These are phyloP conservation scores for Xylariales sp. DNA, from an alignment of 2,329 filamentous ascomycete species.

Conservation along the genomic window DNA sequence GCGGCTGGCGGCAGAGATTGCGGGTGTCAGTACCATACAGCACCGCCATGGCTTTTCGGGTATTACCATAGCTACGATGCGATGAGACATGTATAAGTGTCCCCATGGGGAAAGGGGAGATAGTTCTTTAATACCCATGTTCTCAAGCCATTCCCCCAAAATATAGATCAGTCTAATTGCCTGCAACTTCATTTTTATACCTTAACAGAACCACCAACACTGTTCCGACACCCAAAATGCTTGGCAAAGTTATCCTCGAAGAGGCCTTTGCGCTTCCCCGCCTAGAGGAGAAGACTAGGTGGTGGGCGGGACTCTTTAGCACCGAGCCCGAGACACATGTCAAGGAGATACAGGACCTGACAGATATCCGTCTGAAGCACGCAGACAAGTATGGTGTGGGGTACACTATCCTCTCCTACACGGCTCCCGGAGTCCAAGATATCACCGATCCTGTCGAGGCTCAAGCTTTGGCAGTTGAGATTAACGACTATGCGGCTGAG, in stretches of 20 bases:
- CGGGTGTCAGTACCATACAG: too few relatives aligned
- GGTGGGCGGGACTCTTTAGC: slow-evolving; percentile 59
- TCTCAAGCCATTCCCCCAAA: too few relatives aligned
- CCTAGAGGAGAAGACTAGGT: slow-evolving; percentile 52
- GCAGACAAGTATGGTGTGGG: slow-evolving; percentile 43
- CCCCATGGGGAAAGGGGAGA: too few relatives aligned
- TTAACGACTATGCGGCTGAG: slow-evolving; percentile 35
- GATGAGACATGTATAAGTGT: too few relatives aligned
- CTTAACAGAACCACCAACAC: background rate
- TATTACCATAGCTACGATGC: too few relatives aligned
- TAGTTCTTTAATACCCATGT: too few relatives aligned
- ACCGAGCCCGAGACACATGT: slow-evolving; percentile 55
- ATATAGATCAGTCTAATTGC: too few relatives aligned
- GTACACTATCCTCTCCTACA: slow-evolving; percentile 44
- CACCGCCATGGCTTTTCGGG: too few relatives aligned
- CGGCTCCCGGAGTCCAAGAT: slow-evolving; percentile 43
- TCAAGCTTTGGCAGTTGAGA: slow-evolving; percentile 33
- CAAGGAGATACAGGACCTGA: slow-evolving; percentile 44
- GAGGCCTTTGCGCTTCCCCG: slow-evolving; percentile 59
- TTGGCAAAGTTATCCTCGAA: slow-evolving; percentile 58
- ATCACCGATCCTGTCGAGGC: slow-evolving; percentile 36
- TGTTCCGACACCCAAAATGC: slow-evolving; percentile 33
- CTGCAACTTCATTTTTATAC: background rate
- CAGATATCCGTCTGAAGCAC: slow-evolving; percentile 34
- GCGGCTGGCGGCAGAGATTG: too few relatives aligned